Percentiles rank a stretch among this genome's conserved stretches.
Evolutionary conservation across 108 stramenopile species (phyloP).

Genomic region (Nannochloropsis salina): DNA sequence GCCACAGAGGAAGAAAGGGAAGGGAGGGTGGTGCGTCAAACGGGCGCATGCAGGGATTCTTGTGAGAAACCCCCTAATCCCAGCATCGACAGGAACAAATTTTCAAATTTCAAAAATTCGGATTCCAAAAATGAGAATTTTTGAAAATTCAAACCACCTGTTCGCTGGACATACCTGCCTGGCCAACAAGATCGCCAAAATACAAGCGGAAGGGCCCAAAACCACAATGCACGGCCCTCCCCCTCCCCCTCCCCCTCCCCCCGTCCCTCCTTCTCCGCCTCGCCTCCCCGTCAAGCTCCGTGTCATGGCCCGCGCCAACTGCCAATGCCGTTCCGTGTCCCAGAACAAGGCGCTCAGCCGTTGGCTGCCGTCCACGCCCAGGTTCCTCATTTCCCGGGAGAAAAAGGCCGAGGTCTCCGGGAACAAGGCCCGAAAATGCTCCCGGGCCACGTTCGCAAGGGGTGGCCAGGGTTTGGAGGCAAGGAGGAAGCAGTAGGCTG

Average conservation of each 20-base stretch:
- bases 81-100: too few relatives aligned
- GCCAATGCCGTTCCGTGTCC: background rate
- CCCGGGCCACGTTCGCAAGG: background rate
- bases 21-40: background rate
- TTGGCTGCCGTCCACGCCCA: background rate
- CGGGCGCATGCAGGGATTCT: too few relatives aligned
- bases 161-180: background rate
- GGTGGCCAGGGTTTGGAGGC: background rate
- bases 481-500: background rate
- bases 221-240: background rate
- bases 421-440: background rate
- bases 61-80: too few relatives aligned
- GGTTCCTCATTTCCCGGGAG: background rate
- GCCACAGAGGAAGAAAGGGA: background rate
- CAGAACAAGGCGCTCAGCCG: background rate
- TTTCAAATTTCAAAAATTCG: too few relatives aligned
- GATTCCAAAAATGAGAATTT: background rate
- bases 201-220: background rate
- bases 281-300: background rate
- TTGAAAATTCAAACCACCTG: too few relatives aligned
- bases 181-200: background rate
- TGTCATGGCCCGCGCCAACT: background rate
- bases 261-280: background rate
- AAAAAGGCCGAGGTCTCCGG: background rate
- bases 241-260: background rate